Evolutionary conservation across 768 basidiomycete genomes (phyloP).

Genomic region (Paxillus rubicundulus): DNA sequence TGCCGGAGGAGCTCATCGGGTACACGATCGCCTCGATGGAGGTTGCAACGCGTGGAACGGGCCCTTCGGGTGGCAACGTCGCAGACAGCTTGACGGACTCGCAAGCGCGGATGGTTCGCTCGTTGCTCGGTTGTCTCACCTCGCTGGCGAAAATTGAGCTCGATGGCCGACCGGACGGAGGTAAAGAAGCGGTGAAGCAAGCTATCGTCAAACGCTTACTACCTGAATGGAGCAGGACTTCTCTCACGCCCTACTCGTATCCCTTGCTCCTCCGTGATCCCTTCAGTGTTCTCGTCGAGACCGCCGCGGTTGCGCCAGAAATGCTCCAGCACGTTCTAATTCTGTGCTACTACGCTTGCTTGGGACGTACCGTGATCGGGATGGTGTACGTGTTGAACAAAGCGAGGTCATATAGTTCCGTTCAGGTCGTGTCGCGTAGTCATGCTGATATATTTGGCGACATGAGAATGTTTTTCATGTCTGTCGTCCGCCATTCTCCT

Average conservation of each 20-base stretch:
- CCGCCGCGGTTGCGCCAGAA: slow-evolving; percentile 86
- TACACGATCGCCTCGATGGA: slow-evolving; percentile 87
- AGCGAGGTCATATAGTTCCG: slow-evolving; percentile 52
- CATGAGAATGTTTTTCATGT: slow-evolving; percentile 87
- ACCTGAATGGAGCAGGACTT: slow-evolving; percentile 89
- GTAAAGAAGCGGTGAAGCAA: slow-evolving; percentile 72
- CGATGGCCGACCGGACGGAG: slow-evolving; percentile 68
- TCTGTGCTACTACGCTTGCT: slow-evolving; percentile 85
- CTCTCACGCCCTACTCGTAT: slow-evolving; percentile 77
- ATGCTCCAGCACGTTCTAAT: slow-evolving; percentile 87
- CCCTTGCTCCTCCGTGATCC: slow-evolving; percentile 90
- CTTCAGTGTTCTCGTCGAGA: slow-evolving; percentile 84
- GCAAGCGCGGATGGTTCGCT: slow-evolving; percentile 73
- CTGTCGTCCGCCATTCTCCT: slow-evolving; percentile 84
- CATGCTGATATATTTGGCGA: slow-evolving; percentile 80
- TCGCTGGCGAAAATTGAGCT: slow-evolving; percentile 68
- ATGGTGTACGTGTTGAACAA: slow-evolving; percentile 81
- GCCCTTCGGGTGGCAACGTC: slow-evolving; percentile 46
- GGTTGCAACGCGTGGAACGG: slow-evolving; percentile 70
- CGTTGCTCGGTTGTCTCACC: slow-evolving; percentile 67
- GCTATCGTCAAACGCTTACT: slow-evolving; percentile 86
- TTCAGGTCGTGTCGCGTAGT: slow-evolving; percentile 43
- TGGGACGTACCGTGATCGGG: slow-evolving; percentile 83
- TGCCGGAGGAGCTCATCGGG: slow-evolving; percentile 88
- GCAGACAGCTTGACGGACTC: slow-evolving; percentile 70